Evolutionary conservation across 2,329 filamentous ascomycete genomes (phyloP).

Genomic region (Beauveria sp.): DNA sequence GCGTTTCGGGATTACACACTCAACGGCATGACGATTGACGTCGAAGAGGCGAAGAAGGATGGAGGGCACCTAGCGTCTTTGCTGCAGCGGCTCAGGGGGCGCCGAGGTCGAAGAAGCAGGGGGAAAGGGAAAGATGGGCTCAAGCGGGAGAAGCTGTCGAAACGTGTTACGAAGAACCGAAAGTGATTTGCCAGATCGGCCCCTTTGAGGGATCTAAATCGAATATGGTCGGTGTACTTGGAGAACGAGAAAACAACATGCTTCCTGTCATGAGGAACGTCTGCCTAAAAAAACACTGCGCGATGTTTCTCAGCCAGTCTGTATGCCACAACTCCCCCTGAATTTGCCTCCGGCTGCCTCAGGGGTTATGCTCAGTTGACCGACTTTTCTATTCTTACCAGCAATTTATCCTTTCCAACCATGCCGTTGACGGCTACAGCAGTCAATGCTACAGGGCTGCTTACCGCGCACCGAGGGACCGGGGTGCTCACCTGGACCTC

Average conservation of each 20-base stretch:
- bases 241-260: background rate
- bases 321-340: background rate
- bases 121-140: background rate
- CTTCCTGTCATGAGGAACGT: too few relatives aligned
- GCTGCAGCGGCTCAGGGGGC: constrained; percentile 14
- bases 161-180: background rate
- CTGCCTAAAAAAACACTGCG: background rate
- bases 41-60: constrained; percentile 18
- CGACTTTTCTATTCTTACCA: background rate
- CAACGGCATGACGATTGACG: constrained; percentile 15
- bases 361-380: fast-evolving
- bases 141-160: background rate
- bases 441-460: background rate
- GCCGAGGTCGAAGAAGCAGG: constrained; percentile 46
- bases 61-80: constrained; percentile 18
- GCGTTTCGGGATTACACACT: constrained; percentile 21
- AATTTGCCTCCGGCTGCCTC: background rate
- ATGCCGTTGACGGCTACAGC: background rate
- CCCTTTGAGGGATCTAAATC: background rate
- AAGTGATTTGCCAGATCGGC: background rate
- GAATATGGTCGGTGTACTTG: background rate
- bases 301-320: background rate
- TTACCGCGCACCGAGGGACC: too few relatives aligned
- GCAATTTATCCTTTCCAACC: background rate
- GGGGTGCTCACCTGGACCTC: background rate